Percentiles rank a stretch among this genome's conserved stretches.
Evolutionary conservation across 2,329 filamentous ascomycete genomes (phyloP).

Genomic region (Pestalotiopsis sp.): DNA sequence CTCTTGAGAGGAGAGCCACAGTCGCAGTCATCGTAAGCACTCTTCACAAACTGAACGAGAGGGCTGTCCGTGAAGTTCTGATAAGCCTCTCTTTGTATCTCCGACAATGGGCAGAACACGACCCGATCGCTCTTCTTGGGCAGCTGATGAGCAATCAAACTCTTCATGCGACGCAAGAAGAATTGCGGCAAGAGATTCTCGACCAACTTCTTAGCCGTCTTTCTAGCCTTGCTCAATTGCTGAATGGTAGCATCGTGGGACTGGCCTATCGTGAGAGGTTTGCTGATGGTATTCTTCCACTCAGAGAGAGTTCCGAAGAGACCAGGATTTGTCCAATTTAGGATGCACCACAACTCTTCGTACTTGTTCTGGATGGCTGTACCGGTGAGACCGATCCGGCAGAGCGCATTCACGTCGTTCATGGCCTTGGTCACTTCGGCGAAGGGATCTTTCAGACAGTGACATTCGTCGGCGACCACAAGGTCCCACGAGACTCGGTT

Average conservation of each 20-base stretch:
- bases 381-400: conserved; percentile 88
- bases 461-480: conserved; percentile 92
- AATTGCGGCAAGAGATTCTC: conserved; percentile 86
- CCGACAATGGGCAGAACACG: conserved; percentile 90
- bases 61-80: conserved; percentile 77
- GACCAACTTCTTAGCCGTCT: conserved; percentile 81
- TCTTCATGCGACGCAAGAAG: conserved; percentile 92
- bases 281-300: conserved; percentile 78
- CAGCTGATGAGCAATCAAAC: conserved; percentile 85
- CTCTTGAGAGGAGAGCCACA: conserved; percentile 70
- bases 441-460: conserved; percentile 78
- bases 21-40: conserved; percentile 66
- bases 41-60: conserved; percentile 68
- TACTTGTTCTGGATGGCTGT: conserved; percentile 99
- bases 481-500: conserved; percentile 93
- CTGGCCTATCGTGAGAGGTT: conserved; percentile 83
- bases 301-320: conserved; percentile 63
- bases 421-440: conserved; percentile 83
- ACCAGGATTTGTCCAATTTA: conserved; percentile 96
- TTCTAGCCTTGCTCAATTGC: conserved; percentile 79
- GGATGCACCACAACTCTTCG: conserved; percentile 91
- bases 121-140: conserved; percentile 94
- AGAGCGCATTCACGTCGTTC: conserved; percentile 87
- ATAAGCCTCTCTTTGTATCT: conserved; percentile 80
- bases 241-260: conserved; percentile 86